These are phyloP conservation scores for Talaromyces liani DNA, from an alignment of 495 filamentous ascomycete genomes.

Conservation along the genomic window DNA sequence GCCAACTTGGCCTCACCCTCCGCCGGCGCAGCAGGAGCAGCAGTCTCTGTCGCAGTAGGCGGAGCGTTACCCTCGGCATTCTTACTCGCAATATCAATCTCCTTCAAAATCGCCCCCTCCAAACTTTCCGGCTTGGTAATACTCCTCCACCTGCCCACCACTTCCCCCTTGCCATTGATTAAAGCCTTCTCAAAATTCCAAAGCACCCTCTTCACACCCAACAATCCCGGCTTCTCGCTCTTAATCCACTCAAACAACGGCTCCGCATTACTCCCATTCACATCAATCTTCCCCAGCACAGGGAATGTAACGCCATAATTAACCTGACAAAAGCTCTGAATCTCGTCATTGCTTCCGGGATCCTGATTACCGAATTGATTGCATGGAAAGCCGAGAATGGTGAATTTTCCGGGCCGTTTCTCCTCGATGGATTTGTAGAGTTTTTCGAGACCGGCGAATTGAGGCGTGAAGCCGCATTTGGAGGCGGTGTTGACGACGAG, in stretches of 20 bases:
- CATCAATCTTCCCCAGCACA: constrained; percentile 82
- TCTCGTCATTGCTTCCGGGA: constrained; percentile 80
- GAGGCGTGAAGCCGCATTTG: constrained; percentile 98
- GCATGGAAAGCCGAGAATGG: constrained; percentile 92
- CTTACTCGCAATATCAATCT: constrained; percentile 50
- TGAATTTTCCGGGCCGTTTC: constrained; percentile 65
- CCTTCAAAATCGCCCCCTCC: constrained; percentile 65
- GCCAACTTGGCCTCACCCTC: constrained; percentile 8
- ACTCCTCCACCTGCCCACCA: constrained; percentile 75
- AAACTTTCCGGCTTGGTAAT: constrained; percentile 77
- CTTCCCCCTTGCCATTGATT: constrained; percentile 75
- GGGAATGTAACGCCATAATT: constrained; percentile 97
- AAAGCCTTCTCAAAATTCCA: constrained; percentile 99
- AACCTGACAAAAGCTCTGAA: constrained; percentile 83
- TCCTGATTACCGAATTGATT: constrained; percentile 95
- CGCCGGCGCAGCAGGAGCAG: constrained; percentile 8
- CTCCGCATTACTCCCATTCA: constrained; percentile 77
- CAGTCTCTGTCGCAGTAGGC: constrained; percentile 3
- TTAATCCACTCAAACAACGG: constrained; percentile 89
- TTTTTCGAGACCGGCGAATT: constrained; percentile 85
- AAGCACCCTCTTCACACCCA: constrained; percentile 85
- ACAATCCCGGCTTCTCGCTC: constrained; percentile 67
- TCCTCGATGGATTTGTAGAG: constrained; percentile 73
- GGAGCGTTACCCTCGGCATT: constrained; percentile 13
- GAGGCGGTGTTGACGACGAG: constrained; percentile 97